Evolutionary conservation across 1,139 yeast species (phyloP).

Genomic region (Blastobotrys aristatus): DNA sequence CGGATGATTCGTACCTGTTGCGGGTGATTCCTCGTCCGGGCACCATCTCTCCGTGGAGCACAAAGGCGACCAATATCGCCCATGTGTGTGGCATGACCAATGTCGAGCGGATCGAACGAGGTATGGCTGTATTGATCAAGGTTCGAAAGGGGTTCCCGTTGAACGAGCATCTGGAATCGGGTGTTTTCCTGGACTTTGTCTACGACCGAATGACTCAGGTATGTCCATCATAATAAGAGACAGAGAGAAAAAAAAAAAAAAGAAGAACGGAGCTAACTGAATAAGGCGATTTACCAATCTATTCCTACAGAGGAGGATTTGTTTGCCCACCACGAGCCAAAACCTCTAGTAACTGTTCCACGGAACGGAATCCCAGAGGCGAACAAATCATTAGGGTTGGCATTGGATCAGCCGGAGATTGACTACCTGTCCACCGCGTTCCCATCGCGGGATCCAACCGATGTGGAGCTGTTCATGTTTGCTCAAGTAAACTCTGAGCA

Average conservation of each 20-base stretch:
- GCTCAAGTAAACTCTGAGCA: conserved; percentile 99
- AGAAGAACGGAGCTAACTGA: not conserved
- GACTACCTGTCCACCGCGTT: conserved; percentile 72
- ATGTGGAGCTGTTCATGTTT: conserved; percentile 97
- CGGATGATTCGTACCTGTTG: conserved; percentile 54
- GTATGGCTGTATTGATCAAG: conserved; percentile 66
- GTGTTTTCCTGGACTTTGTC: conserved; percentile 59
- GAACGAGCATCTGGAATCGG: conserved; percentile 47
- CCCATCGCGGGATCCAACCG: conserved; percentile 92
- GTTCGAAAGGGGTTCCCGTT: conserved; percentile 66
- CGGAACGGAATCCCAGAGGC: conserved; percentile 64
- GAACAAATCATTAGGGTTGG: conserved; percentile 81
- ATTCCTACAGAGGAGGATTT: conserved; percentile 65
- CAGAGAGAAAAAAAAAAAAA: not conserved
- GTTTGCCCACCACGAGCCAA: conserved; percentile 75
- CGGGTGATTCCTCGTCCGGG: conserved; percentile 90
- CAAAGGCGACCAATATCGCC: conserved; percentile 94
- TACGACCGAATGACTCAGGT: conserved; percentile 95
- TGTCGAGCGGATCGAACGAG: conserved; percentile 86
- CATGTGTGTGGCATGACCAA: conserved; percentile 77
- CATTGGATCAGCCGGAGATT: conserved; percentile 89
- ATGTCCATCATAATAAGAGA: conserved; percentile 9
- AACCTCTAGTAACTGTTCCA: conserved; percentile 70
- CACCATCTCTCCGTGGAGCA: conserved; percentile 98
- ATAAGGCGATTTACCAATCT: conserved; percentile 20